These are phyloP conservation scores for Abelmoschus esculentus DNA, from an alignment of 345 rosid genomes.

Conservation along the genomic window DNA sequence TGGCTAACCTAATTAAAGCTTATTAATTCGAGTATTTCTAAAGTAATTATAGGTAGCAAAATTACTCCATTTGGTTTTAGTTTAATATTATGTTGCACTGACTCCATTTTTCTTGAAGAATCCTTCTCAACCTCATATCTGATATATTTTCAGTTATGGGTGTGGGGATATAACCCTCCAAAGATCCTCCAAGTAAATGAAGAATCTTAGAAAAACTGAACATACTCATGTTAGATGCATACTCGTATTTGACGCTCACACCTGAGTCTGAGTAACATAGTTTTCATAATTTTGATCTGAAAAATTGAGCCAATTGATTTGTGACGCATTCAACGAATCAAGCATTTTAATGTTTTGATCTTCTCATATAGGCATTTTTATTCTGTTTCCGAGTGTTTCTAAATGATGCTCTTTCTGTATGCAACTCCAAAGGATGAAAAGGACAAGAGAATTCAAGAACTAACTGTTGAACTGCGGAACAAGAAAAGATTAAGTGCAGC, in stretches of 20 bases:
- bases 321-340: neutral
- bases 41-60: neutral
- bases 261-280: neutral
- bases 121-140: neutral
- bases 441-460: slow-evolving; percentile 63
- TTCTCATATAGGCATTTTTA: neutral
- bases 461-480: slow-evolving; percentile 52
- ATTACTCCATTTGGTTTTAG: neutral
- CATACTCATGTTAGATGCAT: neutral
- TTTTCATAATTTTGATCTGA: neutral
- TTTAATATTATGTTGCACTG: neutral
- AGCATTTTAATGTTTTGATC: neutral
- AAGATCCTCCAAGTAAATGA: neutral
- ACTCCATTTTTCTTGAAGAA: neutral
- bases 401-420: neutral
- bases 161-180: neutral
- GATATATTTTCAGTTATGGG: no score
- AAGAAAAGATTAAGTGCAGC: slow-evolving; percentile 59
- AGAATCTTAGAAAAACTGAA: neutral
- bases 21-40: neutral
- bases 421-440: slow-evolving; percentile 40
- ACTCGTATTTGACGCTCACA: no score
- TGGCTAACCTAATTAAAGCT: neutral
- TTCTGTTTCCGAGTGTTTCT: neutral
- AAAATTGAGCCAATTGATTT: neutral